Evolutionary conservation across 1,284 basidiomycete genomes (phyloP), one percentile per base, ranked within the genome.

Genomic region (Trametes hirsuta): DNA sequence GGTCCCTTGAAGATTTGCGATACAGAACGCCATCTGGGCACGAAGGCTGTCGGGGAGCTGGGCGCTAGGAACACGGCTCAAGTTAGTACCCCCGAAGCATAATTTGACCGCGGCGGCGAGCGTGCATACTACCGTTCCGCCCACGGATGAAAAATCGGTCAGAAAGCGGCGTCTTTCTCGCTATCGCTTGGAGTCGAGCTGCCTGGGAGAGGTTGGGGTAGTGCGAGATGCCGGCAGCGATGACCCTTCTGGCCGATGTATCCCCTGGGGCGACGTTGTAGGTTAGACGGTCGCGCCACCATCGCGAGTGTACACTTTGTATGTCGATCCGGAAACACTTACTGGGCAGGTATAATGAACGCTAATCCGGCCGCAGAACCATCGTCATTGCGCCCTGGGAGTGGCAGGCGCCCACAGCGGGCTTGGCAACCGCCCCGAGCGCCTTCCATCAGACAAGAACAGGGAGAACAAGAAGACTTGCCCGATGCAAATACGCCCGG

Each of bases 391-490:
- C 45, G 37, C 30, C n/a, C 4, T 15, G 37, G 41, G n/a, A 34
- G 25, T 21, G 47, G 18, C 24, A 44, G 49, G 24, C 49, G 56
- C 55, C 37, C n/a, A 39, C 8, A 6, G 45, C 45, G 45, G 56
- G 56, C 56, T 52, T 58, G 56, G 56, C 49, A 41, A 24, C 35
- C 14, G 18, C 34, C 40, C 24, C 46, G 53, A 30, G 55, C 55
- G 49, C 40, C 25, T 52, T 49, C 49, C 49, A 41, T 51, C 41
- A 52, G 56, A 58, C 41, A 52, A 52, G 45, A 41, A 45, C 36
- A 34, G 25, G 45, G 47, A 52, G 45, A 35, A 45, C 36, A 34
- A 37, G 45, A 18, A 51, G 45, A 46, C 35, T 30, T 52, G 37
- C 55, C 50, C 44, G 37, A 52, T 22, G 25, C 36, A 58, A 45